Evolutionary conservation across 768 basidiomycete genomes (phyloP).

Genomic region (Calocybe cyanea): DNA sequence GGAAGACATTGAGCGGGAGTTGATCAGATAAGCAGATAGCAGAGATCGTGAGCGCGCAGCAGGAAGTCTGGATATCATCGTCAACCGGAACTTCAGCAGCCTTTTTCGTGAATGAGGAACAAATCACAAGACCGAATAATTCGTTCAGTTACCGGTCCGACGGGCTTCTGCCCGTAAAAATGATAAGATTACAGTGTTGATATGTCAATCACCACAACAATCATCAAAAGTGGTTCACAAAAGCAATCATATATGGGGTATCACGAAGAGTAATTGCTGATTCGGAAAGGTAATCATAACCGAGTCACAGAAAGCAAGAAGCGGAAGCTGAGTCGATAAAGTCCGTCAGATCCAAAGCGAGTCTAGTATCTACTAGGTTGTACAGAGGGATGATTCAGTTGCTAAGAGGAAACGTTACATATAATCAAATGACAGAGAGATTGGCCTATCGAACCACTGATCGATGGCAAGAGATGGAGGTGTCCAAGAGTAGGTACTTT

Average conservation of each 20-base stretch:
- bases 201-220: too few species aligned
- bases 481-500: conserved; percentile 3
- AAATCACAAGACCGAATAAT: conserved; percentile 10
- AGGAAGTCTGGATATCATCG: conserved; percentile 16
- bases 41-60: conserved; percentile 15
- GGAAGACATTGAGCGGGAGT: conserved; percentile 43
- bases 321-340: too few species aligned
- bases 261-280: too few species aligned
- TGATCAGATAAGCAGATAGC: conserved; percentile 17
- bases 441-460: neutral
- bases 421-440: neutral
- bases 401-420: neutral
- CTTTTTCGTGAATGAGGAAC: conserved; percentile 1
- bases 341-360: too few species aligned
- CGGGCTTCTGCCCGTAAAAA: neutral
- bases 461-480: neutral
- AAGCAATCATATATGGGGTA: too few species aligned
- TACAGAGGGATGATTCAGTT: neutral
- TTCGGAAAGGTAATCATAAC: too few species aligned
- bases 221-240: too few species aligned
- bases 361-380: conserved; percentile 2
- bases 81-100: conserved; percentile 3
- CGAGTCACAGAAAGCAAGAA: too few species aligned
- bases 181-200: too few species aligned
- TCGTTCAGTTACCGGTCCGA: neutral